Evolutionary conservation across 202 grass and related monocot species (phyloP), one percentile per base, ranked within the genome.

Genomic region (Zizania palustris): DNA sequence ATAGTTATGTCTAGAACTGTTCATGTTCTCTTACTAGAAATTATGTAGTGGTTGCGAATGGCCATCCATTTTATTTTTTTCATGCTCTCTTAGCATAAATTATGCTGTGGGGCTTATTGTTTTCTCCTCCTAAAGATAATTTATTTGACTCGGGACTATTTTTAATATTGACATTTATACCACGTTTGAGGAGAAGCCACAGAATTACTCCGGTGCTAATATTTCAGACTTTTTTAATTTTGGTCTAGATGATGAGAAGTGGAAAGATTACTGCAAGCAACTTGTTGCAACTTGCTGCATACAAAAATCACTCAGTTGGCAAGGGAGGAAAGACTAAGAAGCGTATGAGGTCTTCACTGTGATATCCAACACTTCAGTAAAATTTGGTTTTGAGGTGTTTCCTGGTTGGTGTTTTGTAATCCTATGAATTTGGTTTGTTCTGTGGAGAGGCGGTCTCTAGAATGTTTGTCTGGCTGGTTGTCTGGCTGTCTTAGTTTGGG

Each of bases 151-250:
- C 82, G 96, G 96, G 90, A 83, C 86, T 66, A 84, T 96, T 67
- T 96, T 91, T 89, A 90, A 99, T 84, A 81, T 99, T 61, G 96
- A 96, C n/a, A 76, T 85, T 57, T 87, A 96, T 80, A 79, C 86
- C n/a, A 49, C 81, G 72, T 99, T 99, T 79, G 96, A 99, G 78
- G 96, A 99, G 73, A 99, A 99, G 76, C 96, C 96, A 87, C 96
- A 92, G 96, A 96, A 79, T 80, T 58, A 96, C 76, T 81, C 96
- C 83, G 90, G 90, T 78, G 88, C 84, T 58, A 92, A 99, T 65
- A 78, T 82, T 65, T 89, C 90, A 55, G 92, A 99, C 59, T 99
- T 88, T 60, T 99, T 99, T 68, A 99, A 99, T 78, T 99, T 99
- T 69, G 92, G 78, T 45, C 63, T 99, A 64, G 88, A 91, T 84